phyloP scores from a whole-genome alignment of 192 early-diverging fungal species.

The Neocallimastix lanati region DNA sequence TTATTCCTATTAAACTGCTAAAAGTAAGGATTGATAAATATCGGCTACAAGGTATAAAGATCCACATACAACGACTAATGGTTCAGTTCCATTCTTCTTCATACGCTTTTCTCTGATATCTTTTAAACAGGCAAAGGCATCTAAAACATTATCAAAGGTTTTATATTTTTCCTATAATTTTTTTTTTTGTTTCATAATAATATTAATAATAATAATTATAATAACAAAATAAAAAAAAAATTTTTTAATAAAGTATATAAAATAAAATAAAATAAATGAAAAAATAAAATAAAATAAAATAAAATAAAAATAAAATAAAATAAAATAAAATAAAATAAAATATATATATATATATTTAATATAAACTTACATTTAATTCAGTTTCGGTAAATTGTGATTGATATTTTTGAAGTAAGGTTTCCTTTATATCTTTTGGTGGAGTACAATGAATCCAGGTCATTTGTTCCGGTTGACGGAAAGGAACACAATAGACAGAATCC shows the following conservation, averaged over 20 bases:
- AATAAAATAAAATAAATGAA: too few species aligned
- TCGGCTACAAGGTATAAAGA: conserved; percentile 76
- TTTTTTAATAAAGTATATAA: too few species aligned
- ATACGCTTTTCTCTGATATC: conserved; percentile 2
- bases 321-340: too few species aligned
- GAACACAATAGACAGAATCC: conserved; percentile 47
- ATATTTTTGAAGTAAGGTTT: conserved; percentile 12
- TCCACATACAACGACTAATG: conserved; percentile 57
- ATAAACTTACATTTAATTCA: not conserved
- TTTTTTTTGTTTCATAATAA: not conserved
- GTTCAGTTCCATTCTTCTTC: not conserved
- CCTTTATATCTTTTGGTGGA: conserved; percentile 7
- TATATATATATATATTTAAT: not conserved
- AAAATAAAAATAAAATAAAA: too few species aligned
- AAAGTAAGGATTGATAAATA: conserved; percentile 24
- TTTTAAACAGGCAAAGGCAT: conserved; percentile 4
- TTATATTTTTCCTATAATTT: conserved; percentile 8
- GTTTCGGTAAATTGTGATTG: not conserved
- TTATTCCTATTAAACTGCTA: not conserved
- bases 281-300: not conserved
- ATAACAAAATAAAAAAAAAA: too few species aligned
- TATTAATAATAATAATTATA: too few species aligned
- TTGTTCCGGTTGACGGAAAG: conserved; percentile 54
- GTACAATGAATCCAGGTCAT: conserved; percentile 74
- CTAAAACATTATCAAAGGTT: conserved; percentile 17